phyloP scores from a whole-genome alignment of 108 stramenopile species.

The Nannochloropsis oceanica region DNA sequence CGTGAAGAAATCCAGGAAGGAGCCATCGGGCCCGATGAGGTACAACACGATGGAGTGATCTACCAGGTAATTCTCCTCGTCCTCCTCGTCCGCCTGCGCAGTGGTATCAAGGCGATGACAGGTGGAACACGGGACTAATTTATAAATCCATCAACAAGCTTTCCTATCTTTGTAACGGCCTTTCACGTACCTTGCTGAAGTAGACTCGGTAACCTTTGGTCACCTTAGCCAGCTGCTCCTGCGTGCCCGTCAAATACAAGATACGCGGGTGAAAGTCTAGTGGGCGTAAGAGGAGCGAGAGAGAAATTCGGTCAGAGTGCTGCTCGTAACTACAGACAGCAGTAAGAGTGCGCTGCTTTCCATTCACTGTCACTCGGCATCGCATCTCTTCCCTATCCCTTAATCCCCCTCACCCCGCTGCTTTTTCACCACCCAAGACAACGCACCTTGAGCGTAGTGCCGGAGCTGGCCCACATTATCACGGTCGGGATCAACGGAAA shows the following conservation, averaged over 20 bases:
- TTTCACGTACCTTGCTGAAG: slow-evolving; percentile 42
- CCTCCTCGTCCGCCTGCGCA: slow-evolving; percentile 55
- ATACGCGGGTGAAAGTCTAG: background rate
- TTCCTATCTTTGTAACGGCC: slow-evolving; percentile 37
- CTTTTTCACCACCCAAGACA: background rate
- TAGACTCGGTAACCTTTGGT: slow-evolving; percentile 95
- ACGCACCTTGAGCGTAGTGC: slow-evolving; percentile 54
- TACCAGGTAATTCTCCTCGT: slow-evolving; percentile 95
- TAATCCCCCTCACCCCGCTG: background rate
- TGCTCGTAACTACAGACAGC: background rate
- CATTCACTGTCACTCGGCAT: no score
- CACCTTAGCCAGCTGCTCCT: slow-evolving; percentile 81
- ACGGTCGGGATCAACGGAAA: slow-evolving; percentile 89
- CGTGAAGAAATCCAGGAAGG: slow-evolving; percentile 91
- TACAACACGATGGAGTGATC: slow-evolving; percentile 99
- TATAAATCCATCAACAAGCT: no score
- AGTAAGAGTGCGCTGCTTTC: no score
- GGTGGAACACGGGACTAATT: no score
- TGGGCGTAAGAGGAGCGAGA: background rate
- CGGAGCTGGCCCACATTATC: slow-evolving; percentile 81
- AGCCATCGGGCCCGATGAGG: slow-evolving; percentile 86
- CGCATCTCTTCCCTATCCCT: background rate
- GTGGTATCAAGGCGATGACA: background rate
- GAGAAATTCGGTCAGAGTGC: background rate
- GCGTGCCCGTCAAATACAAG: slow-evolving; percentile 52